Conservation (phyloP, 2,329 filamentous ascomycete species). For the Neofusicoccum ribis region DNA sequence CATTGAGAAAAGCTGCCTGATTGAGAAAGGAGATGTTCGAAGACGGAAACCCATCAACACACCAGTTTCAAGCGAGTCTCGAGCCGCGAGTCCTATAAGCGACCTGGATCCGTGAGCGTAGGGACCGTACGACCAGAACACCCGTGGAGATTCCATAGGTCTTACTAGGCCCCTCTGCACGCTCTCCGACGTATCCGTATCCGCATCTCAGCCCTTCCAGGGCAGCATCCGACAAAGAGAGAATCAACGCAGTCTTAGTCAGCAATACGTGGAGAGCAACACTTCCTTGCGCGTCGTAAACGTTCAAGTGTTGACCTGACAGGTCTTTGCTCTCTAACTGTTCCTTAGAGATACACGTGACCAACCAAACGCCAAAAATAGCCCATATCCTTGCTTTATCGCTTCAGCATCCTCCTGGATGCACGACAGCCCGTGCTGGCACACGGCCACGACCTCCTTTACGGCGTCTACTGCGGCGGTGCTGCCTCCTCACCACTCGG, state of each 20-base stretch:
- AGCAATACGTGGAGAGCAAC: background rate
- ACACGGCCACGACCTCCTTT: background rate
- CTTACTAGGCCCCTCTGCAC: too few relatives aligned
- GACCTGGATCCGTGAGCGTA: background rate
- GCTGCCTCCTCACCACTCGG: background rate
- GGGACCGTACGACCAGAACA: too few relatives aligned
- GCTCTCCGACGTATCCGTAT: too few relatives aligned
- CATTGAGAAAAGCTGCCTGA: background rate
- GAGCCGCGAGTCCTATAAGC: background rate
- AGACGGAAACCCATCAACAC: too few relatives aligned
- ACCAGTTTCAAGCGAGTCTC: too few relatives aligned
- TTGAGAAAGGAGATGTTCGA: background rate
- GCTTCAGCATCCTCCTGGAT: background rate
- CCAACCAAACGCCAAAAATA: constrained; percentile 2
- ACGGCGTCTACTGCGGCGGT: background rate
- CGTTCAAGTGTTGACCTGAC: background rate
- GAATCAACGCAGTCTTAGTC: too few relatives aligned
- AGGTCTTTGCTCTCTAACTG: background rate
- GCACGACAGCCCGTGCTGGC: background rate
- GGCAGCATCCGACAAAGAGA: too few relatives aligned
- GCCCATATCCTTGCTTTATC: background rate
- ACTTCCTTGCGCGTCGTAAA: background rate
- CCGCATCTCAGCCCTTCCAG: too few relatives aligned
- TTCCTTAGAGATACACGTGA: background rate
- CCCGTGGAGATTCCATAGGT: too few relatives aligned